Evolutionary conservation across 352 stramenopile genomes (phyloP), one percentile per base, ranked within the genome.

Genomic region (Phytophthora megakarya): DNA sequence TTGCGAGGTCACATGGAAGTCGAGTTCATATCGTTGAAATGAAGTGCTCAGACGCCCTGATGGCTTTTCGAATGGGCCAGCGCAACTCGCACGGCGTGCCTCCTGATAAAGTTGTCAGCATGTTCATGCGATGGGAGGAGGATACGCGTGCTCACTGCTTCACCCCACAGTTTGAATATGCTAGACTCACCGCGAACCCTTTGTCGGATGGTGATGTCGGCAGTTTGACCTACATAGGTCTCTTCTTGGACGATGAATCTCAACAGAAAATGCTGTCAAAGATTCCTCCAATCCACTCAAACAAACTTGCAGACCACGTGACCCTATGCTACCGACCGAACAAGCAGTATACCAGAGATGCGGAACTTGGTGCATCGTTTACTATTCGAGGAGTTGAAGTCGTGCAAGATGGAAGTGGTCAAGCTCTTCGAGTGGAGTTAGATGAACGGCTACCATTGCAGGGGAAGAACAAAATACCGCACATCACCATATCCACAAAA

Each of bases 81-180:
- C 76, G 84, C 3, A 93, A 93, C 21, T 86, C 84, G 1, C 84
- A 93, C 32, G 84, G 82, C 11, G 84, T 93, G 2, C 49, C 72
- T 33, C 62, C 74, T 4, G 42, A 69, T 15, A 90, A 90, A 65
- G 82, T 92, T 11, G 65, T 90, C 28, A 74, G 77, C 25, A 93
- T 93, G 84, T 86, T 81, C 39, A 40, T 84, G 56, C 80, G 84
- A 4, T 93, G 79, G 79, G 73, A 91, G 26, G 25, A 61, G 0
- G 82, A 93, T 38, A 11, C 16, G 0, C 73, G 58, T 32, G 76
- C 76, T 22, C 51, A 65, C 28, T 49, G 45, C 16, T 88, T 89
- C 18, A 51, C 51, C 1, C 78, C 83, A 1, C 70, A 72, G 15
- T 90, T 92, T 65, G 68, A 78, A 13, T 48, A 83, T 49, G 22